These are phyloP conservation scores for Pyrenochaeta sp. DNA, from an alignment of 2,329 filamentous ascomycete genomes.

Conservation along the genomic window DNA sequence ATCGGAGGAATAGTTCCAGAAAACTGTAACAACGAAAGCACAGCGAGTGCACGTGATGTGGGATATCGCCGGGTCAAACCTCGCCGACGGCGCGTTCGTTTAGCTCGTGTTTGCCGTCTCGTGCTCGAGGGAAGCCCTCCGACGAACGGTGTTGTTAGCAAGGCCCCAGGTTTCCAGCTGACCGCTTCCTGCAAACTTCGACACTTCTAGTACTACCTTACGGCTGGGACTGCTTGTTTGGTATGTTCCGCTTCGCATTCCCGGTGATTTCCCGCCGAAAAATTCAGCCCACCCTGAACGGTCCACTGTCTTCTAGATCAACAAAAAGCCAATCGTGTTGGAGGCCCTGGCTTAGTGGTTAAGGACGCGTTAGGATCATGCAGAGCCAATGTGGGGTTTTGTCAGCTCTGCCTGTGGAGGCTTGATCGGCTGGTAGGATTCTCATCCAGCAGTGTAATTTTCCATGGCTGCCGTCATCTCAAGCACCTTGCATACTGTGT, in stretches of 20 bases:
- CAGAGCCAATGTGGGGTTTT: constrained; percentile 23
- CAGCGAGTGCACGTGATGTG: not conserved
- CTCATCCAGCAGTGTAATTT: not conserved
- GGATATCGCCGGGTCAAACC: not conserved
- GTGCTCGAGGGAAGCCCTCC: not conserved
- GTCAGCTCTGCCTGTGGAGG: constrained; percentile 20
- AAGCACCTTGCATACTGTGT: not conserved
- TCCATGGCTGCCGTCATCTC: not conserved
- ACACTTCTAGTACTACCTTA: not conserved
- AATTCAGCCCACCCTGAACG: not conserved
- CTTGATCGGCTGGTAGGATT: constrained; percentile 3
- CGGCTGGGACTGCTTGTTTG: constrained; percentile 11
- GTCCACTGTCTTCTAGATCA: constrained; percentile 11
- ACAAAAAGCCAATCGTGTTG: constrained; percentile 10
- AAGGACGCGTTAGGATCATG: constrained; percentile 6
- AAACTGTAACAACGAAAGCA: not conserved
- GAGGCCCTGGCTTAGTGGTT: constrained; percentile 5
- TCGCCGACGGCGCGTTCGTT: not conserved
- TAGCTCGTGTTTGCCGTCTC: not conserved
- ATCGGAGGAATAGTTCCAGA: not conserved
- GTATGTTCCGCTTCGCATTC: constrained; percentile 8
- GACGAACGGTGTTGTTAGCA: not conserved
- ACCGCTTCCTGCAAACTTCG: not conserved
- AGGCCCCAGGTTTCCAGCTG: not conserved
- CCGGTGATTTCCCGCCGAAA: constrained; percentile 6